Conservation (phyloP, 352 stramenopile genomes). For the Globisporangium megalacanthum region DNA sequence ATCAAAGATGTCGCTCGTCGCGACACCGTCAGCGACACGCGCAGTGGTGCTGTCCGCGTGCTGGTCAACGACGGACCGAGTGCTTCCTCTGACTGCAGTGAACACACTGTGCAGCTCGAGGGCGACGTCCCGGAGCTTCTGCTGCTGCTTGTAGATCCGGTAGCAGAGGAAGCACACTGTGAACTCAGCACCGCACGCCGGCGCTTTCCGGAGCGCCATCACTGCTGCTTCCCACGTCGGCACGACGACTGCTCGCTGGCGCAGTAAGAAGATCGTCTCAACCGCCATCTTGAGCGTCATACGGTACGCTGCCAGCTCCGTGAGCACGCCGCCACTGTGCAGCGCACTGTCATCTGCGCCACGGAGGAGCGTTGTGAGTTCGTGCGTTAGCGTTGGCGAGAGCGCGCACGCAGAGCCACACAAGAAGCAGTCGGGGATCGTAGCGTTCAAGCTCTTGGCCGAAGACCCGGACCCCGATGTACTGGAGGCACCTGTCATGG, state of each 20-base stretch:
- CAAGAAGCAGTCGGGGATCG: conserved; percentile 39
- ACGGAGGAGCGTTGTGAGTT: conserved; percentile 32
- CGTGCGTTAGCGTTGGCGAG: conserved; percentile 24
- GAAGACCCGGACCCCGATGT: not conserved
- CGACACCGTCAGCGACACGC: not conserved
- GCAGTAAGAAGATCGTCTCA: conserved; percentile 59
- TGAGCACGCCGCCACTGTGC: conserved; percentile 17
- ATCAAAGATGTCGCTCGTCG: conserved; percentile 15
- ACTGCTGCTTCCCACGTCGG: conserved; percentile 54
- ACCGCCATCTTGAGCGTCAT: conserved; percentile 81
- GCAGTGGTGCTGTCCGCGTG: not conserved
- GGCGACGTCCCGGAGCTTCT: conserved; percentile 37
- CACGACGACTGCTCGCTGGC: conserved; percentile 53
- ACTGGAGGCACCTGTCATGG: not conserved
- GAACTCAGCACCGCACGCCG: conserved; percentile 39
- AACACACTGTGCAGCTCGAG: conserved; percentile 33
- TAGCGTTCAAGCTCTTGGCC: conserved; percentile 4
- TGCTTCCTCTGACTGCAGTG: not conserved
- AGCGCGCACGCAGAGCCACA: conserved; percentile 57
- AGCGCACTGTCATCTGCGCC: conserved; percentile 15
- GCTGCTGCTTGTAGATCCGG: conserved; percentile 66
- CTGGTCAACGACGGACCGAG: not conserved
- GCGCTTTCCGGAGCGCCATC: conserved; percentile 28
- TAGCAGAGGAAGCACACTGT: conserved; percentile 74
- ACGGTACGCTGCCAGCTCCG: conserved; percentile 40